Evolutionary conservation across 2,329 filamentous ascomycete species (phyloP), one percentile per base, ranked within the genome.

Genomic region (Diaporthe sp.): DNA sequence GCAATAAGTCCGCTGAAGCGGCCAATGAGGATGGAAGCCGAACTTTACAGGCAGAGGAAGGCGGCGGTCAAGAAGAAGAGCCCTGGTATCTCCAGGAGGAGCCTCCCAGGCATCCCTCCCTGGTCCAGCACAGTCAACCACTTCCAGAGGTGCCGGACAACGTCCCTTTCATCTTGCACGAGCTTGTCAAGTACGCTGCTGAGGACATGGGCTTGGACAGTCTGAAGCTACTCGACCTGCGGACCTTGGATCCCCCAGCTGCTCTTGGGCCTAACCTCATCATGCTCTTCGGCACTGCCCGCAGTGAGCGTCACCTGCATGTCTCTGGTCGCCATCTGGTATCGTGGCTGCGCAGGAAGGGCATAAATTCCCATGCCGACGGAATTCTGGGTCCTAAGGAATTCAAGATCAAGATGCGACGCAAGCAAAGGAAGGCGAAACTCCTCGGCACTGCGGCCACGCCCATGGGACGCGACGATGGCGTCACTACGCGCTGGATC

Each of bases 401-500:
- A 85, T 86, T 98, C 75, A 98, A 98, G 84, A 92, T 95, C 69
- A 98, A 96, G 82, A 85, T 98, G 77, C 89, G 93, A 49, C 89
- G 97, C 57, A 93, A 96, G 82, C 92, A 94, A 10, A 94, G 95
- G 82, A 93, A 94, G 79, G 94, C 95, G 44, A 95, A 95, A 83
- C 87, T 98, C 76, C 86, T 98, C 79, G 95, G 94, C 19, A 94
- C 90, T 75, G 90, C 91, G 0, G 91, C 92, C n/a, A 88, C 90
- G 62, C 87, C 91, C 15, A 88, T 89, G 19, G 89, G 89, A 65
- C 86, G 89, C 1, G 96, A 98, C 79, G 95, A 98, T 81, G 96
- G 96, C 3, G 94, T 98, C 71, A 93, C 94, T 17, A 98, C 96
- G 0, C 96, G 95, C 13, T 99, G 97, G 97, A 94, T 99, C 28